Evolutionary conservation across 257 asterid genomes (phyloP).

Genomic region (Mentha longifolia): DNA sequence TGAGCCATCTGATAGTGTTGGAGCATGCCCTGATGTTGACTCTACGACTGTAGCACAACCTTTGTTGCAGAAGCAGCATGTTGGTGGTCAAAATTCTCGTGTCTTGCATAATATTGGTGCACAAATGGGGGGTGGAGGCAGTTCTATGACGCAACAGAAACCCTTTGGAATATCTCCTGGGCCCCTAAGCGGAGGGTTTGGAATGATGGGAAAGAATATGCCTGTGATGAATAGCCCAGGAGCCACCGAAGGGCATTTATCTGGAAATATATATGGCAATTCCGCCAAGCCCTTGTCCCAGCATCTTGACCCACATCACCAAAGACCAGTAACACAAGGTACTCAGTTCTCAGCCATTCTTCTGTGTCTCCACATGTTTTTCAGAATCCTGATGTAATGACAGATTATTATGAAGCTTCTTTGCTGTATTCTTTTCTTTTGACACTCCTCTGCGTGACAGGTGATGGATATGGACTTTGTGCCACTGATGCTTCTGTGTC

Average conservation of each 20-base stretch:
- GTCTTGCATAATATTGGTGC: slow-evolving; percentile 80
- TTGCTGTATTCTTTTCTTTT: slow-evolving; percentile 33
- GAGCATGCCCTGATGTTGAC: slow-evolving; percentile 63
- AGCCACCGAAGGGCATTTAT: slow-evolving; percentile 59
- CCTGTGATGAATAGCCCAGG: slow-evolving; percentile 58
- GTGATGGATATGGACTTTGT: slow-evolving; percentile 70
- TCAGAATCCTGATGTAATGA: slow-evolving; percentile 6
- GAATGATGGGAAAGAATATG: slow-evolving; percentile 59
- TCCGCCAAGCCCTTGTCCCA: slow-evolving; percentile 59
- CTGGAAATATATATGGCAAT: slow-evolving; percentile 59
- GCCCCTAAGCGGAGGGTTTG: slow-evolving; percentile 67
- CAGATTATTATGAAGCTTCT: slow-evolving; percentile 17
- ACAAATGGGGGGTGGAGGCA: slow-evolving; percentile 80
- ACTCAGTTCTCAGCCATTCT: slow-evolving; percentile 22
- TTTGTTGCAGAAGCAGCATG: slow-evolving; percentile 73
- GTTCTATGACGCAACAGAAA: slow-evolving; percentile 78
- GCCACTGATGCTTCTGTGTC: slow-evolving; percentile 66
- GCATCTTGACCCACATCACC: slow-evolving; percentile 67
- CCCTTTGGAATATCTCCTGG: slow-evolving; percentile 71
- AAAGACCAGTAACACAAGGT: slow-evolving; percentile 70
- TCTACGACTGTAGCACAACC: slow-evolving; percentile 65
- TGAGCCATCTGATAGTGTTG: slow-evolving; percentile 59
- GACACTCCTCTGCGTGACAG: slow-evolving; percentile 50
- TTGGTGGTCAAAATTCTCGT: slow-evolving; percentile 80
- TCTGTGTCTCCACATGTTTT: not conserved